Evolutionary conservation across 1,139 yeast species (phyloP).

Genomic region (Saccharomyces hybrid): DNA sequence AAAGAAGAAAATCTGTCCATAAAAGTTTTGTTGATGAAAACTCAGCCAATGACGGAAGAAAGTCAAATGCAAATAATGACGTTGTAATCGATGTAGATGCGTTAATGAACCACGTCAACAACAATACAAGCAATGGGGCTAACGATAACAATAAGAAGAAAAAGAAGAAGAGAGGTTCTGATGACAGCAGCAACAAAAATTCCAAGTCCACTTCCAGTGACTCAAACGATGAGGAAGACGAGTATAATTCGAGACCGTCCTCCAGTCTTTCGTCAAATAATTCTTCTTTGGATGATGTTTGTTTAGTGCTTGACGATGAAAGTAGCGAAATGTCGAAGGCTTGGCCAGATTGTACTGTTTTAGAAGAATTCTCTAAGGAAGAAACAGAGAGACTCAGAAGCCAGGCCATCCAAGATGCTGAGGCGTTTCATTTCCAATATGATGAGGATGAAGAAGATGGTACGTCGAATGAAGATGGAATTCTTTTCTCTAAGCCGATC

Average conservation of each 20-base stretch:
- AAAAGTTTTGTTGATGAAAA: neutral
- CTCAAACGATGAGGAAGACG: constrained; percentile 17
- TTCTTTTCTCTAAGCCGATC: constrained; percentile 36
- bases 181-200: constrained; percentile 6
- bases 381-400: constrained; percentile 48
- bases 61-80: constrained; percentile 17
- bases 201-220: constrained; percentile 5
- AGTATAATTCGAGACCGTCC: constrained; percentile 29
- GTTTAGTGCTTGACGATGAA: constrained; percentile 61
- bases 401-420: constrained; percentile 37
- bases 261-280: constrained; percentile 51
- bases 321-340: constrained; percentile 28
- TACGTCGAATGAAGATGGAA: constrained; percentile 19
- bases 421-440: constrained; percentile 35
- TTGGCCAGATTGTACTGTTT: constrained; percentile 79
- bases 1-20: neutral
- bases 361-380: constrained; percentile 68
- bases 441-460: constrained; percentile 28
- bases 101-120: constrained; percentile 26
- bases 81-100: constrained; percentile 32
- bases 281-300: constrained; percentile 82
- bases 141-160: constrained; percentile 5
- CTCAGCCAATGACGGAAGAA: constrained; percentile 8
- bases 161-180: constrained; percentile 9
- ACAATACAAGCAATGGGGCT: constrained; percentile 10